A percentile compares a stretch with the other conserved stretches of the same genome.
Evolutionary conservation across 352 stramenopile genomes (phyloP).

Genomic region (Thraustotheca clavata): DNA sequence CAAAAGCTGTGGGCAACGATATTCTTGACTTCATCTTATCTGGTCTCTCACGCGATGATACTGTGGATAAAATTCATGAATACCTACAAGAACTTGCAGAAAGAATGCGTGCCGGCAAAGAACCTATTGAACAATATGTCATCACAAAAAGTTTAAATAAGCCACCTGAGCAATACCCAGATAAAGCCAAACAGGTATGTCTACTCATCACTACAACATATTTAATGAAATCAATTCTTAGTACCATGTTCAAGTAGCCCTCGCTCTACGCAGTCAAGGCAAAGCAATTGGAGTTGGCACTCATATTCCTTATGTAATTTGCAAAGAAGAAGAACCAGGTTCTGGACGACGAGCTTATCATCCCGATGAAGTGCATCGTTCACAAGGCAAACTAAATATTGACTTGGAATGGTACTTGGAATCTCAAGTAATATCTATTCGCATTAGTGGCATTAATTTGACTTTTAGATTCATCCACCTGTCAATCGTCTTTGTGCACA

Average conservation of each 20-base stretch:
- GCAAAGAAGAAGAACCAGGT: slow-evolving; percentile 72
- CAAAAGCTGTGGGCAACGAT: slow-evolving; percentile 93
- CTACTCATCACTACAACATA: no score
- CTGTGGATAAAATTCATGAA: slow-evolving; percentile 96
- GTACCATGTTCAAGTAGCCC: slow-evolving; percentile 96
- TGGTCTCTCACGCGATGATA: slow-evolving; percentile 88
- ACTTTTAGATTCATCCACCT: slow-evolving; percentile 94
- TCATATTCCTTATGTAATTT: slow-evolving; percentile 99
- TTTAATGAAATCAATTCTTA: slow-evolving; percentile 6
- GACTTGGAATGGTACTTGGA: slow-evolving; percentile 98
- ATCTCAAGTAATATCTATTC: slow-evolving; percentile 33
- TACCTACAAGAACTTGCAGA: slow-evolving; percentile 88
- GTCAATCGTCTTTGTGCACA: slow-evolving; percentile 97
- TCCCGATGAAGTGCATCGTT: slow-evolving; percentile 72
- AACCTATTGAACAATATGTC: slow-evolving; percentile 95
- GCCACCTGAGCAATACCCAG: slow-evolving; percentile 95
- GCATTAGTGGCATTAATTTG: neutral
- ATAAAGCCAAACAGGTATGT: slow-evolving; percentile 89
- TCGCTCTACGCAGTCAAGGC: slow-evolving; percentile 91
- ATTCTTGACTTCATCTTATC: slow-evolving; percentile 98
- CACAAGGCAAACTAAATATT: slow-evolving; percentile 76
- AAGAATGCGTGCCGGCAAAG: slow-evolving; percentile 90
- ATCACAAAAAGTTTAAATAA: slow-evolving; percentile 99
- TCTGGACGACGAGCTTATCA: slow-evolving; percentile 73
- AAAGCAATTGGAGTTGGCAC: slow-evolving; percentile 97